A percentile compares a stretch with the other conserved stretches of the same genome.
Conservation (phyloP, 345 rosid genomes). For the Reutealis trisperma region DNA sequence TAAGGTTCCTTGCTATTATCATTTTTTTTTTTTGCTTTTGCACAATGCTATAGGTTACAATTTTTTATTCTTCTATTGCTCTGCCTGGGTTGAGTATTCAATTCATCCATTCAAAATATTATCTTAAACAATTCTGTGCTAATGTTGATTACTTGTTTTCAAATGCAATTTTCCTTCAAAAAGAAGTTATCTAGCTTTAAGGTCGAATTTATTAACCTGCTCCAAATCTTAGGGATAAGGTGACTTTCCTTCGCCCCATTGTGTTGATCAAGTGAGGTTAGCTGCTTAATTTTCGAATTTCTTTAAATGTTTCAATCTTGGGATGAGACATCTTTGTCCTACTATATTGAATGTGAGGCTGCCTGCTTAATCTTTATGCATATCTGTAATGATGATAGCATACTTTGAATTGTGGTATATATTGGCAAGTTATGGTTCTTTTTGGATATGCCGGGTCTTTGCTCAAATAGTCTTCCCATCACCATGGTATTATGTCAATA, state of each 20-base stretch:
- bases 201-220: neutral
- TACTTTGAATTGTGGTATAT: neutral
- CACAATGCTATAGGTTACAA: neutral
- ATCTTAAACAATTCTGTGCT: neutral
- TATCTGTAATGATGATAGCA: neutral
- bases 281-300: too few relatives aligned
- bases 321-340: too few relatives aligned
- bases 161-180: neutral
- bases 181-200: neutral
- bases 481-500: conserved; percentile 30
- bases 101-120: neutral
- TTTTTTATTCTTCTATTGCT: neutral
- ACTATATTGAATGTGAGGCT: neutral
- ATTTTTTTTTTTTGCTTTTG: neutral
- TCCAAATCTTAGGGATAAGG: neutral
- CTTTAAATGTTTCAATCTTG: too few relatives aligned
- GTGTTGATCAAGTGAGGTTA: too few relatives aligned
- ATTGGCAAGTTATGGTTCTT: neutral
- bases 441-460: neutral
- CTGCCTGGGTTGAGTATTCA: neutral
- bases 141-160: neutral
- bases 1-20: neutral
- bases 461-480: conserved; percentile 6
- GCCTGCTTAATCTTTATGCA: neutral
- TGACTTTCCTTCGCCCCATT: neutral